Evolutionary conservation across 345 rosid species (phyloP), one percentile per base, ranked within the genome.

Genomic region (Atalantia buxifolia): DNA sequence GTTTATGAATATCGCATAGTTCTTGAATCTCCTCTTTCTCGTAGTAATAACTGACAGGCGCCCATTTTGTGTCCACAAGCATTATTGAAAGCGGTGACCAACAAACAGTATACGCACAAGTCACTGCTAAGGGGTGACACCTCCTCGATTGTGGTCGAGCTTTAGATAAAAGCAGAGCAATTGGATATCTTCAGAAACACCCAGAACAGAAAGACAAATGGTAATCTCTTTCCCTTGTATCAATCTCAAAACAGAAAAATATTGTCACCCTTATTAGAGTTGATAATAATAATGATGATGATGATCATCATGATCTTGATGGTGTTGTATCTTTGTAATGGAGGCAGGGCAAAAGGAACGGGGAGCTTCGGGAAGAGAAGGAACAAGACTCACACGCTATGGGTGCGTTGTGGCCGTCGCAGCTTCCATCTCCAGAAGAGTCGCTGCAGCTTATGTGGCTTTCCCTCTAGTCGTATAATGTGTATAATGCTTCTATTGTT

Each of bases 321-420:
- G 45, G 1, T 40, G 4, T 42, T 42, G 12, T 42, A 10, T 42
- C 14, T 42, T 42, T 42, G 56, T 72, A 18, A 28, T 30, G 5
- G 45, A 25, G 28, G 14, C 53, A 70, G 82, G 63, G 65, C 4
- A 71, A 75, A 75, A 72, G 59, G 81, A 56, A 63, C 56, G 35
- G 42, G 50, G 7, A 78, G 81, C 76, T 78, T 74, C 14, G 76
- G 81, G 35, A 74, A 82, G 81, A 78, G 79, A 27, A 82, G 75
- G 71, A 79, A 79, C 74, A 75, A 71, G 62, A 38, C 79, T 30
- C 79, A 77, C 75, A 71, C 85, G 0, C 77, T 53, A 24, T 82
- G 76, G 53, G 62, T 69, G 40, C 28, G 56, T 25, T 79, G 85
- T 16, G 74, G 77, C 64, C 74, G 50, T 53, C 79, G 76, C 69